phyloP scores from a whole-genome alignment of 257 asterid species.

The Primulina tabacum region DNA sequence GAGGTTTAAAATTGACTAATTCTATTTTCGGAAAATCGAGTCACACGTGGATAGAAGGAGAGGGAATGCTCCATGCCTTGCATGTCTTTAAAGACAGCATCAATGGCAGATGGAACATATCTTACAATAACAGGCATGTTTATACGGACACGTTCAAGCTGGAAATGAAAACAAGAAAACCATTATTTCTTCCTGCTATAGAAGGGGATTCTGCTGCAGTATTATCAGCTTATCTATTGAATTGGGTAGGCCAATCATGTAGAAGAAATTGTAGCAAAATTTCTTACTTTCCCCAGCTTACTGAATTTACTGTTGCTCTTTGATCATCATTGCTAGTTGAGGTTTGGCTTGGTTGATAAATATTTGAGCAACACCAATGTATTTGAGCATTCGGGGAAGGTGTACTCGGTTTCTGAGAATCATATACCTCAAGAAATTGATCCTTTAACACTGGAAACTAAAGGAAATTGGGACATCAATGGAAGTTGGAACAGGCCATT shows the following conservation, averaged over 20 bases:
- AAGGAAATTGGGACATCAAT: slow-evolving; percentile 43
- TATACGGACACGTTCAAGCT: slow-evolving; percentile 39
- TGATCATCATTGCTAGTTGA: too few species aligned
- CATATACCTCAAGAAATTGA: slow-evolving; percentile 67
- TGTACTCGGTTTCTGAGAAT: slow-evolving; percentile 54
- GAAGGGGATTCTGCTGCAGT: slow-evolving; percentile 46
- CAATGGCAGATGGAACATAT: slow-evolving; percentile 24
- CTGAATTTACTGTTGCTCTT: too few species aligned
- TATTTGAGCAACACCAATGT: slow-evolving; percentile 55
- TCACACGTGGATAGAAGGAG: slow-evolving; percentile 51
- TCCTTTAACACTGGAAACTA: slow-evolving; percentile 22
- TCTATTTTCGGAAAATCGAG: slow-evolving; percentile 44
- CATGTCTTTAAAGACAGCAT: slow-evolving; percentile 28
- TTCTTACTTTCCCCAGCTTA: too few species aligned
- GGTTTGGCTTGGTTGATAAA: slow-evolving; percentile 55
- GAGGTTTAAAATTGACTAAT: not conserved
- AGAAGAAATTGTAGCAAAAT: too few species aligned
- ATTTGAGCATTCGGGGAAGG: slow-evolving; percentile 60
- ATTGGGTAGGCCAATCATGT: slow-evolving; percentile 30
- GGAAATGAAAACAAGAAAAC: slow-evolving; percentile 35
- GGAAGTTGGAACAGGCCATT: slow-evolving; percentile 65
- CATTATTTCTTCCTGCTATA: slow-evolving; percentile 43
- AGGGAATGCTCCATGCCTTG: slow-evolving; percentile 54
- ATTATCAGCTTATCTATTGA: slow-evolving; percentile 46
- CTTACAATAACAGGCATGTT: slow-evolving; percentile 39